phyloP scores from a whole-genome alignment of 192 early-diverging fungal genomes.

The Coemansia sp. region DNA sequence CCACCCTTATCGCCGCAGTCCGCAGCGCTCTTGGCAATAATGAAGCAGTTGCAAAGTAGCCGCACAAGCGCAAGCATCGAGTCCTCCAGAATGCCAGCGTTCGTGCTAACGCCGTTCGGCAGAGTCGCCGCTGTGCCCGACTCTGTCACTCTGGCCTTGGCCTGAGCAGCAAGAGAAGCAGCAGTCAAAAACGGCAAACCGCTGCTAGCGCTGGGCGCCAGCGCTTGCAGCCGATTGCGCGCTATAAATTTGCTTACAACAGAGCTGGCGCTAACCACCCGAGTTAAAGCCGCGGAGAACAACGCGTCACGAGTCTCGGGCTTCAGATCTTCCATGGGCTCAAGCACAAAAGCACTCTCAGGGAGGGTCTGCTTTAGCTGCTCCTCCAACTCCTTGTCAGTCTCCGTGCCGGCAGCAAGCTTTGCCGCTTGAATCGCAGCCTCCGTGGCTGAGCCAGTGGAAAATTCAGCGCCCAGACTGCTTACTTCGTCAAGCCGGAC shows the following conservation, averaged over 20 bases:
- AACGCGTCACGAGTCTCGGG: conserved; percentile 6
- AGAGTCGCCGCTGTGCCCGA: background rate
- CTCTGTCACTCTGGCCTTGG: conserved; percentile 1
- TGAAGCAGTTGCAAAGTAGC: conserved; percentile 36
- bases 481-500: conserved; percentile 30
- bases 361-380: conserved; percentile 1
- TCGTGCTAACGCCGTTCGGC: conserved; percentile 34
- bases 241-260: conserved; percentile 21
- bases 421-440: background rate
- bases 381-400: background rate
- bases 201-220: background rate
- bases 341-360: conserved; percentile 11
- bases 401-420: background rate
- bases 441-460: background rate
- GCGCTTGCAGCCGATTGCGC: conserved; percentile 14
- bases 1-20: background rate
- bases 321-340: conserved; percentile 6
- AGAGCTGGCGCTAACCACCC: conserved; percentile 13
- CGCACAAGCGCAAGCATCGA: conserved; percentile 43
- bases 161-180: background rate
- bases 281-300: conserved; percentile 18
- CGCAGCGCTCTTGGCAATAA: conserved; percentile 6
- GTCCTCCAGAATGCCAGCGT: conserved; percentile 41
- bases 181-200: background rate
- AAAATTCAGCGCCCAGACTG: background rate